Conservation (phyloP, 2,329 filamentous ascomycete species). For the Aspergillus sp. region DNA sequence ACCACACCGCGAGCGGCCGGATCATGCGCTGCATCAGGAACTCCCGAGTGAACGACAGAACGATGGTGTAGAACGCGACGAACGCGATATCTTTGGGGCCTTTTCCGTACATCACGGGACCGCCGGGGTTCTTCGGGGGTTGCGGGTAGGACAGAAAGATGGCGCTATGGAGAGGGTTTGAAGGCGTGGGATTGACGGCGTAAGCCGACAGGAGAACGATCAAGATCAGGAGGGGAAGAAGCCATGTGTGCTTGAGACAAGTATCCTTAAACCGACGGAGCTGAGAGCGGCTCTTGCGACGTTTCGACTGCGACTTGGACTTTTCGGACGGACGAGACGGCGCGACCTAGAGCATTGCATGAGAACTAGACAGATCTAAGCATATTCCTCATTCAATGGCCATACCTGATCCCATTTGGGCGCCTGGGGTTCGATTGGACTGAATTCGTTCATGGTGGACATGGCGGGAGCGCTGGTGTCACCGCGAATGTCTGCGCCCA, state of each 20-base stretch:
- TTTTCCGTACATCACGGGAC: conserved; percentile 74
- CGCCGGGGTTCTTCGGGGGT: conserved; percentile 50
- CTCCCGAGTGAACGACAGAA: conserved; percentile 89
- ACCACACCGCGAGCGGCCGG: conserved; percentile 68
- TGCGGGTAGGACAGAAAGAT: conserved; percentile 88
- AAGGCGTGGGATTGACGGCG: conserved; percentile 69
- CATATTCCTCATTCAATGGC: background rate
- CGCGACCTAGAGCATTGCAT: conserved; percentile 14
- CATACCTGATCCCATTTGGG: conserved; percentile 31
- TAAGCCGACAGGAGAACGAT: conserved; percentile 65
- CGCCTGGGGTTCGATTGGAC: conserved; percentile 27
- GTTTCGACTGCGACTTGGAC: conserved; percentile 39
- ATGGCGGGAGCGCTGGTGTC: conserved; percentile 47
- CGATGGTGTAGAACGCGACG: conserved; percentile 82
- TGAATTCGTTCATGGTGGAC: conserved; percentile 43
- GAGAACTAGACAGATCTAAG: background rate
- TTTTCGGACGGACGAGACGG: conserved; percentile 27
- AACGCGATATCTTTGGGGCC: conserved; percentile 84
- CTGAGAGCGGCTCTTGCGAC: conserved; percentile 42
- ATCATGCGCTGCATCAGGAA: conserved; percentile 93
- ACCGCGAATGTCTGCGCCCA: conserved; percentile 47
- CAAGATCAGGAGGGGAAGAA: conserved; percentile 67
- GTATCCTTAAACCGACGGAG: conserved; percentile 43
- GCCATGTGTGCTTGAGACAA: conserved; percentile 56
- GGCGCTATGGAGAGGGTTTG: conserved; percentile 76